Base-by-base conservation (phyloP, 345 rosid species). In the Theobroma cacao region DNA sequence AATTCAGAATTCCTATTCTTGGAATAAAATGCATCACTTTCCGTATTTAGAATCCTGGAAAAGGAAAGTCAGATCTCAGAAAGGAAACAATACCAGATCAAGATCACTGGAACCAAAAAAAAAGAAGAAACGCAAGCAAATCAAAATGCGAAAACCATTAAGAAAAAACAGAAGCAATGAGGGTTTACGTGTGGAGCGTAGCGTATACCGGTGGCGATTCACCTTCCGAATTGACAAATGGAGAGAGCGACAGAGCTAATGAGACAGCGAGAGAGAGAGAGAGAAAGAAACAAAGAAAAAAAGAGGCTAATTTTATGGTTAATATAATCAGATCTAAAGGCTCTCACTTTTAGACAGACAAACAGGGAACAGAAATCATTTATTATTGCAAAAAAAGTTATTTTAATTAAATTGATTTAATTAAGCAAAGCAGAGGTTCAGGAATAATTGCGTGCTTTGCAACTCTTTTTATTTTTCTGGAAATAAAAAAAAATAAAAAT, bases 181-280 rank as follows among this genome's bases (percentile, higher is more conserved):
- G 88, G 88, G 85, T 69, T 86, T 81, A 64, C 69, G 79, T 58
- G 71, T n/a, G 76, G 43, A 77, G 82, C 87, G 74, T 80, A n/a
- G n/a, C n/a, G n/a, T n/a, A n/a, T n/a, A 88, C 88, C 87, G 77
- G 78, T 83, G 26, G 73, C 33, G 62, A 71, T 50, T 71, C 60
- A 71, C 31, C 20, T 52, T 33, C 60, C 15, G 78, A 79, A 84
- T 83, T 82, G 72, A 73, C 74, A 72, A 45, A 20, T 40, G 72
- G 34, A 38, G 40, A 58, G 71, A 79, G 80, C 80, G 64, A 80
- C 38, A 68, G 55, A 70, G 79, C 40, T 18, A 26, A 22, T 9
- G 17, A 34, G 40, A 71, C 65, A 52, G 34, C 48, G 75, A 62
- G 72, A 77, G 71, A 43, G 71, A 74, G 72, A 78, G 78, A 69